Evolutionary conservation across 805 yeast species (phyloP), one percentile per base, ranked within the genome.

Genomic region (Kurtzmaniella fragi): DNA sequence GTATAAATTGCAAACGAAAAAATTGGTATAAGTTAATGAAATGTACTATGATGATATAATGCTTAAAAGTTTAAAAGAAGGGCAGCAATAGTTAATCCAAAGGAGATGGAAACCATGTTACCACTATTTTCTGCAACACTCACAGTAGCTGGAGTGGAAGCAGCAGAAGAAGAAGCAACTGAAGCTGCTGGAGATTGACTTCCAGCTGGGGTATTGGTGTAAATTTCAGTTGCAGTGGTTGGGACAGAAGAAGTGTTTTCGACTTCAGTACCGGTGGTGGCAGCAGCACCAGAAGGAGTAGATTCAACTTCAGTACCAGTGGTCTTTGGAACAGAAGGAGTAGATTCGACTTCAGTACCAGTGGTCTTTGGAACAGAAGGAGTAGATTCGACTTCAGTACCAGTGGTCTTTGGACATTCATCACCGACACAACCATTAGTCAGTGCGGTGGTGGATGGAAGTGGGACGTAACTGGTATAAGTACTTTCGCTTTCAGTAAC

Each of bases 391-490:
- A 13, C 30, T 17, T 14, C 17, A 17, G 35, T 32, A 16, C 31
- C 6, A 25, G 31, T 20, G 8, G 25, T 20, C 11, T 16, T 17
- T 20, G 34, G 15, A 28, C 39, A 28, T 31, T 35, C 31, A n/a
- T 45, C 14, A 15, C 40, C 23, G 28, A 41, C 16, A 8, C 42
- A 29, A 8, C 15, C 25, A 25, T 25, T 20, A 26, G 34, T 35
- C 5, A 29, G 15, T 11, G 36, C 23, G 11, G 35, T 32, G 17
- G 36, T 15, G 8, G 42, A 28, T 10, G 41, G 12, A 20, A 46
- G 39, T 34, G 52, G 52, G 34, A 45, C 44, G 40, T 46, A 48
- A 25, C 58, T 53, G 34, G 58, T 55, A 42, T 52, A 53, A 29
- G 45, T 37, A 25, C 56, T 53, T 14, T 26, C 41, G 8, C 16